Conservation (phyloP, 306 rosid genomes). For the Lathyrus tuberosus region DNA sequence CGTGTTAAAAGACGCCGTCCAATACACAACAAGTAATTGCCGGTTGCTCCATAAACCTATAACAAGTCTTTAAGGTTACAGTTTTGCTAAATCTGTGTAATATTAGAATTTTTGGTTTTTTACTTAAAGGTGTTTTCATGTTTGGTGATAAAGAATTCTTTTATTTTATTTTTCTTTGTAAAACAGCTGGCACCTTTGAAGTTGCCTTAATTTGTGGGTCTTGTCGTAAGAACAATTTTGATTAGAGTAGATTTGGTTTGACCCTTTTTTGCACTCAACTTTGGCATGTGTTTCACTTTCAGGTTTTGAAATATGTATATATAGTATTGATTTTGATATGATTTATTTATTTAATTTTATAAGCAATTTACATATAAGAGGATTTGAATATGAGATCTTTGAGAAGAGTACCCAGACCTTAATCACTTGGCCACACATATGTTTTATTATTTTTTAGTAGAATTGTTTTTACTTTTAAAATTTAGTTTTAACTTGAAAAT, state of each 20-base stretch:
- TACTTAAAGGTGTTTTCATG: not conserved
- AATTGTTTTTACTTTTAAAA: too few relatives aligned
- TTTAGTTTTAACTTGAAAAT: too few relatives aligned
- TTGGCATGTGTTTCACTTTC: too few relatives aligned
- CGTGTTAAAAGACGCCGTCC: constrained; percentile 65
- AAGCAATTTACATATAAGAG: too few relatives aligned
- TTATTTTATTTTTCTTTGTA: too few relatives aligned
- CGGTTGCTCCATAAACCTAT: constrained; percentile 51
- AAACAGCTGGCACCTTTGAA: not conserved
- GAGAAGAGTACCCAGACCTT: too few relatives aligned
- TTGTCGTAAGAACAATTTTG: not conserved
- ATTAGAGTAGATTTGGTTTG: not conserved
- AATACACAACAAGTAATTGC: constrained; percentile 68
- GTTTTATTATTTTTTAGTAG: too few relatives aligned
- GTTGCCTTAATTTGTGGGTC: not conserved
- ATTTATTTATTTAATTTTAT: too few relatives aligned
- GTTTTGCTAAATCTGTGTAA: constrained; percentile 45
- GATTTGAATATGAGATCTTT: too few relatives aligned
- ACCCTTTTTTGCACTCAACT: not conserved
- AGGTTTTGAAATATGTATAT: too few relatives aligned
- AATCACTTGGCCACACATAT: too few relatives aligned
- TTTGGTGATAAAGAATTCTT: not conserved
- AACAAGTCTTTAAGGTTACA: constrained; percentile 13
- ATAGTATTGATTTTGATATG: too few relatives aligned
- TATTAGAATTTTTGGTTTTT: constrained; percentile 19